Evolutionary conservation across 2,329 filamentous ascomycete species (phyloP).

Genomic region (Hypoxylon sp.): DNA sequence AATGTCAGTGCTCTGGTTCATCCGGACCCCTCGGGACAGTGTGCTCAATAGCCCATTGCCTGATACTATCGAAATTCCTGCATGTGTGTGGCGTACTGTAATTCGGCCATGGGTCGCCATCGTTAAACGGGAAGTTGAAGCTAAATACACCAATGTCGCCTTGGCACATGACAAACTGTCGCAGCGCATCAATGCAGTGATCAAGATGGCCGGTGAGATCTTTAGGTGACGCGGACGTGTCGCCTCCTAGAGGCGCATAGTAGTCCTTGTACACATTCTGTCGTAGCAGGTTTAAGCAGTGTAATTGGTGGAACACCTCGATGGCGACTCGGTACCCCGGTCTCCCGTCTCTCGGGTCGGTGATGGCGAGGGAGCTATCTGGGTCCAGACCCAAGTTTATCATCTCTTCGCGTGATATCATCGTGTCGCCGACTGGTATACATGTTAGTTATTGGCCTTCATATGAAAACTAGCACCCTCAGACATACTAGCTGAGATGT

Average conservation of each 20-base stretch:
- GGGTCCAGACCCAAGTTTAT: constrained; percentile 67
- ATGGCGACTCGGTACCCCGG: constrained; percentile 72
- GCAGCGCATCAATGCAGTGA: constrained; percentile 68
- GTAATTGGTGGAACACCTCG: constrained; percentile 71
- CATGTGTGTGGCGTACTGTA: constrained; percentile 69
- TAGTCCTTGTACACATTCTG: constrained; percentile 66
- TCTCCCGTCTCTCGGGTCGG: constrained; percentile 68
- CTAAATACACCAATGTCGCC: constrained; percentile 69
- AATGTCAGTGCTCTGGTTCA: constrained; percentile 52
- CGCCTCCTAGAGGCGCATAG: constrained; percentile 64
- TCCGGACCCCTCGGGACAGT: constrained; percentile 58
- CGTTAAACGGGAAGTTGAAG: constrained; percentile 65
- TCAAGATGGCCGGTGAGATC: constrained; percentile 65
- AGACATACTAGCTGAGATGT: constrained; percentile 49
- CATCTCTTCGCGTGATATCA: constrained; percentile 70
- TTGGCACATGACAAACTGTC: constrained; percentile 69
- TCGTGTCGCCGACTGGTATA: constrained; percentile 70
- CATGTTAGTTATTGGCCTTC: constrained; percentile 9
- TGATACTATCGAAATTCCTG: constrained; percentile 67
- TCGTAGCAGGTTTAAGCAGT: constrained; percentile 65
- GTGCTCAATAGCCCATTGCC: constrained; percentile 67
- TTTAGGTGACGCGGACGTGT: constrained; percentile 61
- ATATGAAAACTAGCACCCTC: not conserved
- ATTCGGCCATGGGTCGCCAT: constrained; percentile 67
- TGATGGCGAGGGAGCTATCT: constrained; percentile 67